Evolutionary conservation across 1,284 basidiomycete species (phyloP), one percentile per base, ranked within the genome.

Genomic region (Moniliophthora roreri): DNA sequence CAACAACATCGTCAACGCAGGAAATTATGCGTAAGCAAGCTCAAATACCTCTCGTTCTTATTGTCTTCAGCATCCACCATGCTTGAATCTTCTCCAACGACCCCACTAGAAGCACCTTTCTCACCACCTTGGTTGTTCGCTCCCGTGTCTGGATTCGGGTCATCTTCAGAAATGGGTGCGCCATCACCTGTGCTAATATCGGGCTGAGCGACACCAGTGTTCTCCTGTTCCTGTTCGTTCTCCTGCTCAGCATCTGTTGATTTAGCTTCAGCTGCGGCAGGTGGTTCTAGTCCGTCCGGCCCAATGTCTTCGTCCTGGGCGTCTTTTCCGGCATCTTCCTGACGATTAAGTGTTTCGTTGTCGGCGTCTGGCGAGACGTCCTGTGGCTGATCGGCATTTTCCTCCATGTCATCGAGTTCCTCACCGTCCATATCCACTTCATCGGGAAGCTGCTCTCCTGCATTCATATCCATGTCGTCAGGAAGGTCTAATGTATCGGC

Each of bases 401-500:
- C 69, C 15, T 71, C 51, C 58, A 50, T 58, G 2, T 63, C 68
- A 23, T 68, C 74, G 23, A 66, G 62, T 23, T 56, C 55, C 21
- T 50, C 51, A 10, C 42, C 47, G 9, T 18, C 38, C 20, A 36
- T 35, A 18, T 55, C 53, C 44, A 53, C 40, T 11, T 45, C 39
- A 28, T 70, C 66, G 34, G 24, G 44, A 26, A n/a, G 71, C 69
- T 18, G 72, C 73, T 71, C 72, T 36, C 74, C 72, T 34, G 67
- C 66, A n/a, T 72, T 84, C 5, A 95, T 69, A 53, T 92, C 76
- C 67, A 95, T 76, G 60, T 93, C 86, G 36, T 94, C 91, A 0
- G 93, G 93, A 13, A 95, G 77, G 62, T 95, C 89, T 48, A 96
- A 78, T 3, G 84, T 85, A 50, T 94, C 79, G 5, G 85, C 85